These are phyloP conservation scores for Chlorella variabilis DNA, from an alignment of 163 green algal species.

Conservation along the genomic window DNA sequence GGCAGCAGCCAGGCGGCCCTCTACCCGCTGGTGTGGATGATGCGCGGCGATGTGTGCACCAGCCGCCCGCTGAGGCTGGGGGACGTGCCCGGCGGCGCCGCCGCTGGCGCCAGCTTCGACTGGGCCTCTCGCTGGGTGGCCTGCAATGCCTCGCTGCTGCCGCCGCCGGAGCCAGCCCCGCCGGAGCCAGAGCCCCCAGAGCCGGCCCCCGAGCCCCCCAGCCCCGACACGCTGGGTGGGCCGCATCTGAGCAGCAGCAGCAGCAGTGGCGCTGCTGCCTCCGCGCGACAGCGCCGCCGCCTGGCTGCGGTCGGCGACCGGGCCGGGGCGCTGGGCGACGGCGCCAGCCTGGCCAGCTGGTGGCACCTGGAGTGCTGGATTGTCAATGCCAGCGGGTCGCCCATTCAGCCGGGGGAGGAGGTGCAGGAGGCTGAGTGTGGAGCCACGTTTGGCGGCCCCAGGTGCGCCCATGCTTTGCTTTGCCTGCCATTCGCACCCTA, in stretches of 20 bases:
- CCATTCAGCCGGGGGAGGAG: neutral
- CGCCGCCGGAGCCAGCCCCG: constrained; percentile 1
- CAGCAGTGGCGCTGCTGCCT: neutral
- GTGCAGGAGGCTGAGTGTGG: neutral
- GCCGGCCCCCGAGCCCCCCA: neutral
- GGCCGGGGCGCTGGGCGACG: too few species aligned
- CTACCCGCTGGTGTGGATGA: constrained; percentile 63
- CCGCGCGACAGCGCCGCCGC: too few species aligned
- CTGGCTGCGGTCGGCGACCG: too few species aligned
- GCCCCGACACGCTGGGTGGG: neutral
- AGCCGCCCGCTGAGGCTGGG: constrained; percentile 39
- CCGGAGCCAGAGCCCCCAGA: neutral
- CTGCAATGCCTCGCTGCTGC: constrained; percentile 48
- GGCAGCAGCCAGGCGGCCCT: constrained; percentile 42
- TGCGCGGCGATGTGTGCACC: constrained; percentile 61
- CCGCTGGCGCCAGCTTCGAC: neutral
- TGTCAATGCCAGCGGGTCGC: constrained; percentile 39
- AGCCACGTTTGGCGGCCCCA: neutral
- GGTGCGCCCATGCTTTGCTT: too few species aligned
- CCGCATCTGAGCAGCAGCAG: neutral
- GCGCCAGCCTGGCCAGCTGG: constrained; percentile 31
- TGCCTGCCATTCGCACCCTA: too few species aligned
- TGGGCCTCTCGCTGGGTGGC: constrained; percentile 46
- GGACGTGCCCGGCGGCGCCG: neutral
- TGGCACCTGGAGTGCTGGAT: constrained; percentile 54